These are phyloP conservation scores for Omphalea diandra DNA, from an alignment of 441 rosid genomes.

Conservation along the genomic window DNA sequence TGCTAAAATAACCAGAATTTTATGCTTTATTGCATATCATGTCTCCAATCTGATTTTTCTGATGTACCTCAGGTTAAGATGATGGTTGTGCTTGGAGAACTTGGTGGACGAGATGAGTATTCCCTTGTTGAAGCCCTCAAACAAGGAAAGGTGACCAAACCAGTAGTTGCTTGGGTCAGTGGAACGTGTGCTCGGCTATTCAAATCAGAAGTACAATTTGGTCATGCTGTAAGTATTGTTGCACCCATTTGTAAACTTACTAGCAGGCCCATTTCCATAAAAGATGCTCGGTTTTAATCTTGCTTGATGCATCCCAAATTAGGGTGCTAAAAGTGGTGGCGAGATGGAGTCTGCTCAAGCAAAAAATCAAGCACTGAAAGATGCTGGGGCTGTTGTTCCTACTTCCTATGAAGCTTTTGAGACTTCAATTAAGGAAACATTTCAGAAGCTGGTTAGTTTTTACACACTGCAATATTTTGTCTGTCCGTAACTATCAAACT, in stretches of 20 bases:
- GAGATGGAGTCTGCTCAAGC: constrained; percentile 99
- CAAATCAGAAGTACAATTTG: constrained; percentile 96
- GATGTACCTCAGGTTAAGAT: constrained; percentile 61
- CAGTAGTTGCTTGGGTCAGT: constrained; percentile 98
- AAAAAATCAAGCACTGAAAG: constrained; percentile 85
- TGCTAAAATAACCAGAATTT: too few species aligned
- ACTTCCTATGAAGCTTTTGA: constrained; percentile 88
- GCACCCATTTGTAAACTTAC: constrained; percentile 14
- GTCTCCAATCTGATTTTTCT: constrained; percentile 16
- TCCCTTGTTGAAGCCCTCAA: constrained; percentile 94
- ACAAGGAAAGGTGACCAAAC: constrained; percentile 88
- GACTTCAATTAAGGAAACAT: constrained; percentile 72
- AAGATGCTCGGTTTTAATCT: constrained; percentile 19
- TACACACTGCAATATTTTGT: neutral
- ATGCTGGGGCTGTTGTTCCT: constrained; percentile 93
- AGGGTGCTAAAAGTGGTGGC: constrained; percentile 99
- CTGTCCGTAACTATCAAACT: neutral
- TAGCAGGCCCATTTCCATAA: neutral
- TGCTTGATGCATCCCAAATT: constrained; percentile 23
- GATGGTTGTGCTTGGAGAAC: constrained; percentile 95
- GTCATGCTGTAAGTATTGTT: constrained; percentile 82
- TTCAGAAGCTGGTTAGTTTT: constrained; percentile 74
- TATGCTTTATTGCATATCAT: neutral
- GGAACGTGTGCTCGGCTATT: constrained; percentile 96
- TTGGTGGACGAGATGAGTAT: constrained; percentile 94